These are phyloP conservation scores for Daldinia loculata DNA, from an alignment of 495 filamentous ascomycete species.

Conservation along the genomic window DNA sequence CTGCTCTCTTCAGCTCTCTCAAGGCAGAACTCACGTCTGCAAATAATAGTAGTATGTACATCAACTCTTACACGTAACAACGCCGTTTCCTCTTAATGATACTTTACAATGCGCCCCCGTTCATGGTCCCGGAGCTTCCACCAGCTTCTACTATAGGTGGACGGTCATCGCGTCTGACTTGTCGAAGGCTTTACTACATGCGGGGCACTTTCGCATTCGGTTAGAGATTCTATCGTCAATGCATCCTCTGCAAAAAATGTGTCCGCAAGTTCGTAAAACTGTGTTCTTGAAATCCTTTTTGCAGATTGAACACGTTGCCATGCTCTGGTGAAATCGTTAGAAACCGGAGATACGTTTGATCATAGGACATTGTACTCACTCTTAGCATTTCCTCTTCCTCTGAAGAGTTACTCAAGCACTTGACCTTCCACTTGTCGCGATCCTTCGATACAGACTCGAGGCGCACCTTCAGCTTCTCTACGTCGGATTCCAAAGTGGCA, in stretches of 20 bases:
- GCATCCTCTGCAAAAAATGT: conserved; percentile 91
- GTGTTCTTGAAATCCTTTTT: conserved; percentile 92
- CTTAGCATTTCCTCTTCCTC: conserved; percentile 83
- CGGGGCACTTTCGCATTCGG: conserved; percentile 93
- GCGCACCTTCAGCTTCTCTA: conserved; percentile 74
- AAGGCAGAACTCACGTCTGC: not conserved
- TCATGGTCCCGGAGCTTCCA: not conserved
- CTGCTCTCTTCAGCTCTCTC: conserved; percentile 5
- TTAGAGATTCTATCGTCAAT: conserved; percentile 86
- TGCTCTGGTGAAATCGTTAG: conserved; percentile 63
- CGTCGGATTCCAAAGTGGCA: conserved; percentile 67
- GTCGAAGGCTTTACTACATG: conserved; percentile 89
- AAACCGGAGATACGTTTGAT: not conserved
- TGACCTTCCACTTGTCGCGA: conserved; percentile 81
- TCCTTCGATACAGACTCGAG: conserved; percentile 79
- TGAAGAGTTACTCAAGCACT: conserved; percentile 78
- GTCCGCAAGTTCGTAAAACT: conserved; percentile 90
- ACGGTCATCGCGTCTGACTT: conserved; percentile 82
- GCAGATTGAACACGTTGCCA: conserved; percentile 91
- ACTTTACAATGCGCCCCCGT: conserved; percentile 38
- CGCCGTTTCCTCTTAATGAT: conserved; percentile 23
- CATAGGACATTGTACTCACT: conserved; percentile 62
- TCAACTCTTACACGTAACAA: conserved; percentile 37
- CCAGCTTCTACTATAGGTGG: conserved; percentile 52
- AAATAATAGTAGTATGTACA: conserved; percentile 42